Conservation (phyloP, 208 protist genomes). For the Leishmania mexicana region DNA sequence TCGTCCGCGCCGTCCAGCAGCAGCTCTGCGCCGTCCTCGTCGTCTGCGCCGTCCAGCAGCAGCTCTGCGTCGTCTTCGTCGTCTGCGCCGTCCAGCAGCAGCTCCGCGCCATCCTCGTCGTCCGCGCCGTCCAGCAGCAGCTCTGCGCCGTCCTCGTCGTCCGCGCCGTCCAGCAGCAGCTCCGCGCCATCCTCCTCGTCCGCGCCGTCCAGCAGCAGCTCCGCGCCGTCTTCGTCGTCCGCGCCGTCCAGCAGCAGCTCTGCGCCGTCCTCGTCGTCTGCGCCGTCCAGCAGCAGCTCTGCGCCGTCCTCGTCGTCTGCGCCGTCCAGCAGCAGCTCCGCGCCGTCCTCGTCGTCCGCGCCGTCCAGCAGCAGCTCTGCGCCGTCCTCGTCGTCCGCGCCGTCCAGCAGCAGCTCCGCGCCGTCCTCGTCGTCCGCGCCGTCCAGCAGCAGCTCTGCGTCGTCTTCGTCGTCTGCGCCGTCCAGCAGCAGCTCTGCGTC, state of each 20-base stretch:
- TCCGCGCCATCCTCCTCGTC: neutral
- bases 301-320: conserved; percentile 1
- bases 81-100: neutral
- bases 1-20: too few species aligned
- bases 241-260: neutral
- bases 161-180: neutral
- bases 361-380: conserved; percentile 1
- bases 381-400: neutral
- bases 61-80: neutral
- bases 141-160: neutral
- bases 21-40: too few species aligned
- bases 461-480: neutral
- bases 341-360: neutral
- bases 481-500: conserved; percentile 1
- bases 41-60: too few species aligned
- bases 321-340: conserved; percentile 1
- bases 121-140: neutral
- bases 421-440: neutral
- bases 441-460: conserved; percentile 1
- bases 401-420: conserved; percentile 1
- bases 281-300: neutral
- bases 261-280: neutral
- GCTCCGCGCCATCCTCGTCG: neutral
- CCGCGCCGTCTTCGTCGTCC: neutral
- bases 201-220: neutral